These are phyloP conservation scores for Fusarium lyarnte DNA, from an alignment of 2,329 filamentous ascomycete genomes.

Conservation along the genomic window DNA sequence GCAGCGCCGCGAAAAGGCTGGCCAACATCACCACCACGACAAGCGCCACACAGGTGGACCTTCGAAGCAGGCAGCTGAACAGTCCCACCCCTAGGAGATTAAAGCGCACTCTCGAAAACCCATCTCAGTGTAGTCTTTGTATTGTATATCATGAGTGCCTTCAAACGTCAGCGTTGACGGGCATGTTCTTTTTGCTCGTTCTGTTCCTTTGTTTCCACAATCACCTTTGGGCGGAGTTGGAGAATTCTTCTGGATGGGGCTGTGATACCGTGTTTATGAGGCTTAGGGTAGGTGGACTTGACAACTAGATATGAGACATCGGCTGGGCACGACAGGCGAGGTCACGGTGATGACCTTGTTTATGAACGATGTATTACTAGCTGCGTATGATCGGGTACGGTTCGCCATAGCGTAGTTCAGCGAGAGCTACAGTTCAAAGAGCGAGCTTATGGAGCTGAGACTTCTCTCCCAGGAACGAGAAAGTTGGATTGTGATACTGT, in stretches of 20 bases:
- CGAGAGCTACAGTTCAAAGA: slow-evolving; percentile 35
- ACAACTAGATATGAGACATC: slow-evolving; percentile 12
- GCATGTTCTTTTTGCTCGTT: slow-evolving; percentile 16
- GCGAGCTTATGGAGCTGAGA: slow-evolving; percentile 24
- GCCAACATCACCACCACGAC: slow-evolving; percentile 56
- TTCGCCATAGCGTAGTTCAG: slow-evolving; percentile 30
- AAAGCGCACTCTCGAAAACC: neutral
- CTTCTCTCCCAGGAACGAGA: slow-evolving; percentile 18
- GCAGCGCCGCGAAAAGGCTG: slow-evolving; percentile 84
- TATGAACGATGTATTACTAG: slow-evolving; percentile 35
- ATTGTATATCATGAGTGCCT: slow-evolving; percentile 38
- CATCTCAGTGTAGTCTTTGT: slow-evolving; percentile 19
- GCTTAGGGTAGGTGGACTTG: slow-evolving; percentile 14
- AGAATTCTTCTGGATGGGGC: slow-evolving; percentile 24
- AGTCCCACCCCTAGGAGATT: slow-evolving; percentile 30
- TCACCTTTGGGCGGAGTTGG: slow-evolving; percentile 30
- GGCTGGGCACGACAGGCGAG: slow-evolving; percentile 6
- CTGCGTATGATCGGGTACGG: slow-evolving; percentile 21
- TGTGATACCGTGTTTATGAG: slow-evolving; percentile 34
- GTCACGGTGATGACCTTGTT: slow-evolving; percentile 1
- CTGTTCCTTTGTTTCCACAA: slow-evolving; percentile 24
- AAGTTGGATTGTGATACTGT: neutral
- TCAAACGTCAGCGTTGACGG: slow-evolving; percentile 23
- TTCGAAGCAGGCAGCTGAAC: slow-evolving; percentile 49
- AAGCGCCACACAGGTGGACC: slow-evolving; percentile 48